A percentile compares a stretch with the other conserved stretches of the same genome.
These are phyloP conservation scores for Knoxdaviesia proteae DNA, from an alignment of 2,329 filamentous ascomycete genomes.

Conservation along the genomic window DNA sequence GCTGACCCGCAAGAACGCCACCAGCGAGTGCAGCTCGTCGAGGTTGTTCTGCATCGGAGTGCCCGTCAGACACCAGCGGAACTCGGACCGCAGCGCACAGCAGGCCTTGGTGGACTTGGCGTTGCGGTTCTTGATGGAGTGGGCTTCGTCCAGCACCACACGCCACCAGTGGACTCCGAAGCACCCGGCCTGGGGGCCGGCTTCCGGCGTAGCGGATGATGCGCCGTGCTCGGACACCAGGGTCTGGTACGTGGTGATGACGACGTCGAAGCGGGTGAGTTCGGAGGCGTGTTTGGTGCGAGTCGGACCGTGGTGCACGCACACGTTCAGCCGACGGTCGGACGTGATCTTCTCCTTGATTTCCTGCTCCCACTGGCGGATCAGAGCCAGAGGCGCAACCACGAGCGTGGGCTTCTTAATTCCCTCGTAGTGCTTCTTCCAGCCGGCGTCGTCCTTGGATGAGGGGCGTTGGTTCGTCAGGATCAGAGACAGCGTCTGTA, in stretches of 20 bases:
- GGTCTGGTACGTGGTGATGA: conserved; percentile 93
- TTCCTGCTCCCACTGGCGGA: conserved; percentile 93
- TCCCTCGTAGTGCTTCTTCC: conserved; percentile 47
- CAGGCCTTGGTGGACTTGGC: conserved; percentile 89
- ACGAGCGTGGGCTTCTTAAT: conserved; percentile 70
- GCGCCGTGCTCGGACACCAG: conserved; percentile 74
- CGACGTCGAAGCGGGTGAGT: conserved; percentile 72
- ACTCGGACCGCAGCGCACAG: conserved; percentile 65
- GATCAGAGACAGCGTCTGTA: conserved; percentile 80
- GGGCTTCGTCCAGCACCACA: conserved; percentile 85
- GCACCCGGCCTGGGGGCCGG: conserved; percentile 54
- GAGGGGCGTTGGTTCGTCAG: conserved; percentile 56
- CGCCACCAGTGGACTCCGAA: conserved; percentile 92
- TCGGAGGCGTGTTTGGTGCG: conserved; percentile 62
- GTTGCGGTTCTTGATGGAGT: conserved; percentile 96
- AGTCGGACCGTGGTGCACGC: conserved; percentile 76
- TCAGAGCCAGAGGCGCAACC: conserved; percentile 78
- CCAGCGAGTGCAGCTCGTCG: conserved; percentile 83
- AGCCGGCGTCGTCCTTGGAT: conserved; percentile 30
- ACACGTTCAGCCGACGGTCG: conserved; percentile 54
- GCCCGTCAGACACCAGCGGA: conserved; percentile 88
- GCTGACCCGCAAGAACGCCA: conserved; percentile 79
- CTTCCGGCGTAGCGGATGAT: conserved; percentile 34
- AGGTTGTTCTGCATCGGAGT: conserved; percentile 98
- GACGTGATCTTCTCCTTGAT: conserved; percentile 62